Conservation (phyloP, 2,329 filamentous ascomycete species). For the Alternaria hordeiaustralica region DNA sequence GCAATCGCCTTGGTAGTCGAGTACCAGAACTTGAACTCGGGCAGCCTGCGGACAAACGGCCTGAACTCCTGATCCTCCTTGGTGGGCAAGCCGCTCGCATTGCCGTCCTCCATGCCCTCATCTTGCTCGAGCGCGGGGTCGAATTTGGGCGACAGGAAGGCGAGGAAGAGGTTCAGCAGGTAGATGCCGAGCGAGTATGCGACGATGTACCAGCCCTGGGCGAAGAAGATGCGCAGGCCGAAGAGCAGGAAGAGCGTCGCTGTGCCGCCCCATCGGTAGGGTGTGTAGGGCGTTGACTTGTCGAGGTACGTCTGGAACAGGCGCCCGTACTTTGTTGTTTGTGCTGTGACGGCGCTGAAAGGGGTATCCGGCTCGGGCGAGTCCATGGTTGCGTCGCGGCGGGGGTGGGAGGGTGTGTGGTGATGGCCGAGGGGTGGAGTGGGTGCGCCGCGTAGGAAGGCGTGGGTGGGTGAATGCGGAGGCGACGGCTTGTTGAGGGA, state of each 20-base stretch:
- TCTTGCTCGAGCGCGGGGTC: conserved; percentile 95
- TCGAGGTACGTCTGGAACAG: conserved; percentile 95
- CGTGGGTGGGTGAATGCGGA: conserved; percentile 1
- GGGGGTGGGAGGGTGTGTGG: neutral
- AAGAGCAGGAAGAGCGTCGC: conserved; percentile 77
- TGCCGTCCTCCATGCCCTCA: conserved; percentile 93
- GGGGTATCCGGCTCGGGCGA: conserved; percentile 87
- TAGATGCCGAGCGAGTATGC: conserved; percentile 98
- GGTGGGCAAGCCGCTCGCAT: conserved; percentile 79
- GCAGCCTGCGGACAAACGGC: conserved; percentile 92
- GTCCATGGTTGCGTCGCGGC: conserved; percentile 68
- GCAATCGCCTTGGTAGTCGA: conserved; percentile 85
- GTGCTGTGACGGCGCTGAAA: conserved; percentile 86
- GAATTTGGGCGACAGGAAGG: conserved; percentile 98
- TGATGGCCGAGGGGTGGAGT: conserved; percentile 1
- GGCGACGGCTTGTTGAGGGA: conserved; percentile 31
- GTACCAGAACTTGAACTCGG: conserved; percentile 99
- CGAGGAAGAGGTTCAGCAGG: conserved; percentile 97
- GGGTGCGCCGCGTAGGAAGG: conserved; percentile 5
- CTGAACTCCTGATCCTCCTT: conserved; percentile 98
- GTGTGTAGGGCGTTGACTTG: conserved; percentile 85
- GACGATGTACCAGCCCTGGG: conserved; percentile 99
- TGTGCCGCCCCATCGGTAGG: conserved; percentile 92
- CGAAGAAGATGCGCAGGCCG: conserved; percentile 85
- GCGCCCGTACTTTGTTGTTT: conserved; percentile 76